Evolutionary conservation across 2,329 filamentous ascomycete genomes (phyloP).

Genomic region (Sordariomycetes sp.): DNA sequence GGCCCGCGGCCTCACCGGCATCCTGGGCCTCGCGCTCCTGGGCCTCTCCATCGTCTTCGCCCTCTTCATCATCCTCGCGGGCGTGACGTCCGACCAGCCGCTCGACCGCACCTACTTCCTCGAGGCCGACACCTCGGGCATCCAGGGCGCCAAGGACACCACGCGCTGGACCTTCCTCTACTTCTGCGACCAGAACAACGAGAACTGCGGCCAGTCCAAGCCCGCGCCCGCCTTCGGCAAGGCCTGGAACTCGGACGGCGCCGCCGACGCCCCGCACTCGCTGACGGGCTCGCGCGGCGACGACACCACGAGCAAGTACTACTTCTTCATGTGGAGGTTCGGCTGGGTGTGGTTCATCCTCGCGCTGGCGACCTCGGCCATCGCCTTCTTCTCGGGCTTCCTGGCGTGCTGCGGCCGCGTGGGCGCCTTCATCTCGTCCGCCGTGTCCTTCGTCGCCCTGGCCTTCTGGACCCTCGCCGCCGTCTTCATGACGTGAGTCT

Average conservation of each 20-base stretch:
- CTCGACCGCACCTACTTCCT: slow-evolving; percentile 79
- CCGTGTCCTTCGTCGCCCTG: slow-evolving; percentile 48
- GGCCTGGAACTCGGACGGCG: slow-evolving; percentile 47
- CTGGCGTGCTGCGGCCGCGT: slow-evolving; percentile 58
- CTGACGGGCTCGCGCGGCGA: slow-evolving; percentile 28
- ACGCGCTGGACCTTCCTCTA: slow-evolving; percentile 91
- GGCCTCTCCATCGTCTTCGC: slow-evolving; percentile 40
- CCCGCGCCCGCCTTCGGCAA: slow-evolving; percentile 62
- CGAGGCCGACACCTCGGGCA: slow-evolving; percentile 62
- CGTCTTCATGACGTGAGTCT: slow-evolving; percentile 64
- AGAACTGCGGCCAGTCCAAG: slow-evolving; percentile 52
- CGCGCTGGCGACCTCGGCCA: slow-evolving; percentile 64
- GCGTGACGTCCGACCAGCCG: slow-evolving; percentile 35
- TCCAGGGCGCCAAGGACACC: slow-evolving; percentile 53
- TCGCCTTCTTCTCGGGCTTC: slow-evolving; percentile 57
- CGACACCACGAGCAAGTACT: slow-evolving; percentile 41
- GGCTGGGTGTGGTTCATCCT: slow-evolving; percentile 88
- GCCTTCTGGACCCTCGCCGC: slow-evolving; percentile 59
- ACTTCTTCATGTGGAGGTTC: slow-evolving; percentile 82
- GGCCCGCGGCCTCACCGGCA: slow-evolving; percentile 1
- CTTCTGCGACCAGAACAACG: slow-evolving; percentile 57
- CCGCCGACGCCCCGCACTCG: neutral
- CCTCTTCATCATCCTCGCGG: slow-evolving; percentile 49
- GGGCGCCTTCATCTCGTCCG: slow-evolving; percentile 54
- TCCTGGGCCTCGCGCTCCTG: slow-evolving; percentile 36